A percentile compares a stretch with the other conserved stretches of the same genome.
These are phyloP conservation scores for Phytophthora sp. DNA, from an alignment of 352 stramenopile species.

Conservation along the genomic window DNA sequence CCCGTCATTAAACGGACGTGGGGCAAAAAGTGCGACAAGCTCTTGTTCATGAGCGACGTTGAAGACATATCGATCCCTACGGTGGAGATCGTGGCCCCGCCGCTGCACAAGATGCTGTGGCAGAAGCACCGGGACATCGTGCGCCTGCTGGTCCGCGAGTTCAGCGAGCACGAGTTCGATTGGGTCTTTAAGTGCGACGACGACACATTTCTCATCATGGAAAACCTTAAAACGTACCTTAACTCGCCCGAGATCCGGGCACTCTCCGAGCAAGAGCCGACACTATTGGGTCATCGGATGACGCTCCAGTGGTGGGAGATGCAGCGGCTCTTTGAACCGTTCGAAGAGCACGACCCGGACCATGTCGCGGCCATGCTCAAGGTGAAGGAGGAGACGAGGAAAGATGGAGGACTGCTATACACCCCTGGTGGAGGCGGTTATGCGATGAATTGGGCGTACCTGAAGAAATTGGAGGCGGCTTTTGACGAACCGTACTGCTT, in stretches of 20 bases:
- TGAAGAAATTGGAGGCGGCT: slow-evolving; percentile 66
- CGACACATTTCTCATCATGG: slow-evolving; percentile 87
- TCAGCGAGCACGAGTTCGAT: slow-evolving; percentile 67
- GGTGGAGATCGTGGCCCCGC: slow-evolving; percentile 65
- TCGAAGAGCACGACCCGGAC: slow-evolving; percentile 65
- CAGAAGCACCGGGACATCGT: slow-evolving; percentile 88
- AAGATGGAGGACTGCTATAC: slow-evolving; percentile 78
- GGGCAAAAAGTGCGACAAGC: slow-evolving; percentile 83
- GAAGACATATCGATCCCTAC: slow-evolving; percentile 70
- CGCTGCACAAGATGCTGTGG: slow-evolving; percentile 80
- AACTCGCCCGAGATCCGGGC: slow-evolving; percentile 52
- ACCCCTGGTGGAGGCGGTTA: slow-evolving; percentile 84
- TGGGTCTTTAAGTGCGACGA: slow-evolving; percentile 91
- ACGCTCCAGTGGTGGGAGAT: slow-evolving; percentile 89
- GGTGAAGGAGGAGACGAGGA: slow-evolving; percentile 53
- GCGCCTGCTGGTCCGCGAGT: slow-evolving; percentile 72
- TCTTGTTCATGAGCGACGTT: slow-evolving; percentile 89
- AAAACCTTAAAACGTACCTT: slow-evolving; percentile 84
- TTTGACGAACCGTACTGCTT: slow-evolving; percentile 83
- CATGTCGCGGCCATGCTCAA: slow-evolving; percentile 57
- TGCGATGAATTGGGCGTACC: slow-evolving; percentile 84
- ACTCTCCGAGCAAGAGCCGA: slow-evolving; percentile 45
- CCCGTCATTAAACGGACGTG: slow-evolving; percentile 78
- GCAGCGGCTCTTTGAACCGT: slow-evolving; percentile 71
- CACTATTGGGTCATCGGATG: slow-evolving; percentile 84